Base-by-base conservation (phyloP, 2,329 filamentous ascomycete species). In the Clonostachys rhizophaga region DNA sequence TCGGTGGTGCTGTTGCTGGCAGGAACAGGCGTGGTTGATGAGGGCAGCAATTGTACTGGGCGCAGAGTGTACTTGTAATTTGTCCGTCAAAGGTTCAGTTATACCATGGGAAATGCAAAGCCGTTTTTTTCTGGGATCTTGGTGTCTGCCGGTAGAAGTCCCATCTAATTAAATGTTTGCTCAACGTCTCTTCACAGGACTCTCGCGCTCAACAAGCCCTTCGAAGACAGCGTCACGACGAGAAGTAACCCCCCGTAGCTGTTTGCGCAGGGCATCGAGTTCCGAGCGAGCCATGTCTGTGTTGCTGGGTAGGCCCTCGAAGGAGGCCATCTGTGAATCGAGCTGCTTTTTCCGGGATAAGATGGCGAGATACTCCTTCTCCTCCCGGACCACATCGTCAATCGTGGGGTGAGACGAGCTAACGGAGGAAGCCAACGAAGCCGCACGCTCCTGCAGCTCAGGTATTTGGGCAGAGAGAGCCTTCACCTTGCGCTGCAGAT, bases 171-270 rank as follows among this genome's bases (percentile, higher is more conserved):
- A 4, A 30, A 24, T 42, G 24, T 43, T 39, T 46, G 52, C 61
- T 56, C 59, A 65, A 44, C 57, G 56, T 46, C 61, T 55, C 51
- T 72, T 76, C 48, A 69, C 65, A 3, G 79, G 79, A 46, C 78
- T 82, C 58, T 81, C 78, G 39, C 74, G 71, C 55, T 83, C 81
- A 3, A 89, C 81, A 42, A 94, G 62, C 3, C 75, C 78, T 60
- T 92, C 89, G 60, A 95, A 95, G 47, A 89, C 72, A 33, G 70
- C 75, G 61, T 96, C 89, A 46, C 91, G 78, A 54, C 76, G 74
- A 52, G 74, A 73, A 30, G 76, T 83, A 45, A 89, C 66, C 10
- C 69, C 67, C 37, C 76, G 73, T 42, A 95, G 69, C 57, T 90
- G 81, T 3, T 70, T 68, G 50, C 87, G 79, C 40, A 91, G 66